Base-by-base conservation (phyloP, 2,329 filamentous ascomycete genomes). In the Aspergillus sp. region DNA sequence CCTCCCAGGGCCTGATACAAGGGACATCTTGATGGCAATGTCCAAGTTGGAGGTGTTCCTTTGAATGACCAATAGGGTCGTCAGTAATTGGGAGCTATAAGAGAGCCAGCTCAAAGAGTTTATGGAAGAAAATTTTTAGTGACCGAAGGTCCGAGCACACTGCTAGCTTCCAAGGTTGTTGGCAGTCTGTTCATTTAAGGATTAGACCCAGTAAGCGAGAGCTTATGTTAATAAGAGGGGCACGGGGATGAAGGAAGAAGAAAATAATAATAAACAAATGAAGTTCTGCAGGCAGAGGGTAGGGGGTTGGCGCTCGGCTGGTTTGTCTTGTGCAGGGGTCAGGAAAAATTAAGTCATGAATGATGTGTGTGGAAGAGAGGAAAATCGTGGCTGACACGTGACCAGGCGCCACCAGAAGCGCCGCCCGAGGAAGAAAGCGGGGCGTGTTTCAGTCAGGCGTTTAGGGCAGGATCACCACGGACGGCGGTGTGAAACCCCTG, bases 1-100 rank as follows among this genome's bases (percentile, higher is more conserved):
- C 56, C 79, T 75, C 51, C 82, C 82, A 44, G 82, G 82, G 20
- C 82, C 82, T 47, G 82, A 81, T 54, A 81, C 81, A 45, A 85
- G 73, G 41, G 83, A 81, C 83, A 86, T 86, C 35, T 40, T 50
- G 41, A 30, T 7, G 38, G 13, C 20, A 44, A n/a, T 35, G 24
- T 51, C 42, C 42, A 38, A 13, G 30, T 44, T 19, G 33, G 36
- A 26, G 10, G 22, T 46, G 19, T 19, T 35, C 35, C 30, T 48
- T 20, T 9, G 20, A 33, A 38, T 38, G 30, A 32, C 32, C 32
- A 22, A 36, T n/a, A 19, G 14, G 32, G 45, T 9, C 19, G 46
- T 48, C 40, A 48, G 46, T 41, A 22, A n/a, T 24, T 41, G 13
- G 22, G 46, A 48, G 14, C 19, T 16, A 48, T 17, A 14, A 7